Percentiles rank a stretch among this genome's conserved stretches.
Evolutionary conservation across 768 basidiomycete genomes (phyloP).

Genomic region (Leccinum disarticulatum): DNA sequence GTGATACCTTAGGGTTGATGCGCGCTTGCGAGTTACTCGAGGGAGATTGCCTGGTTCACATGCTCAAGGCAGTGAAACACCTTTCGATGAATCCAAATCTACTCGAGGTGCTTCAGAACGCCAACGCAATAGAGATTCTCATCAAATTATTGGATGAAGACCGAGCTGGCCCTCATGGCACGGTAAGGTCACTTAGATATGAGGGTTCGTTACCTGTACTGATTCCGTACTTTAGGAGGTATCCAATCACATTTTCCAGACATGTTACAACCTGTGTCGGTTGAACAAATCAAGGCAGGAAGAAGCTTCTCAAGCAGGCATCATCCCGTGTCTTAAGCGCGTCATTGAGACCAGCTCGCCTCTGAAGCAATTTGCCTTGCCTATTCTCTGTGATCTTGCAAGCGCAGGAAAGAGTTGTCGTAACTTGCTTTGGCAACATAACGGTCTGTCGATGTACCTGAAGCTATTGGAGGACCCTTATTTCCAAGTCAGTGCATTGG

Average conservation of each 20-base stretch:
- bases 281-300: conserved; percentile 94
- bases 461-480: conserved; percentile 80
- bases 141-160: conserved; percentile 82
- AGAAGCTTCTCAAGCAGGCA: conserved; percentile 94
- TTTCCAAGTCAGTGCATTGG: conserved; percentile 90
- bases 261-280: conserved; percentile 94
- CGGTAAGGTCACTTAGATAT: conserved; percentile 52
- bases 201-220: neutral
- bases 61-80: conserved; percentile 95
- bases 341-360: conserved; percentile 89
- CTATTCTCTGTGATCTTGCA: conserved; percentile 94
- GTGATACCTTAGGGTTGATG: conserved; percentile 61
- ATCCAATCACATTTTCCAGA: conserved; percentile 95
- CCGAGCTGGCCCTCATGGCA: conserved; percentile 72
- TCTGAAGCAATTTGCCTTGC: conserved; percentile 94
- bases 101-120: conserved; percentile 93
- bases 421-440: conserved; percentile 88
- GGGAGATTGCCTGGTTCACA: conserved; percentile 81
- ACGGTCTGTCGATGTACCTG: conserved; percentile 82
- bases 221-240: conserved; percentile 65
- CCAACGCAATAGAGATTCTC: conserved; percentile 92
- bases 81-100: conserved; percentile 90
- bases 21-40: conserved; percentile 86
- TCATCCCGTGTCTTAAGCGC: conserved; percentile 86
- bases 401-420: conserved; percentile 94